Conservation (phyloP, 192 early-diverging fungal genomes). For the Chytriomyces sp. region DNA sequence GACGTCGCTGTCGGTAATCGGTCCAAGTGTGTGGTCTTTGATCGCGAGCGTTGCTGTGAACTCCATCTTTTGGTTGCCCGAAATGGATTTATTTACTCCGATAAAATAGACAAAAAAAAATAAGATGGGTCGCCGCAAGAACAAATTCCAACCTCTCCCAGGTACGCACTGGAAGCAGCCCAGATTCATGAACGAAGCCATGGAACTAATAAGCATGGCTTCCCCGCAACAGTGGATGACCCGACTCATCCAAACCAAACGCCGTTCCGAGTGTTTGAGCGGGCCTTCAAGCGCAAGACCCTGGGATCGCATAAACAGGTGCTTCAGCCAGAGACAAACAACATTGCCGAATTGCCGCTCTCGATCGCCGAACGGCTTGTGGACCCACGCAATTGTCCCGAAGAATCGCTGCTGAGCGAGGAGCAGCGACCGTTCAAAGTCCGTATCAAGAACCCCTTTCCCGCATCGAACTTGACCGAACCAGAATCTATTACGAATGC, state of each 20-base stretch:
- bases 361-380: slow-evolving; percentile 5
- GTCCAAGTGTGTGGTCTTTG: too few relatives aligned
- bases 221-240: too few relatives aligned
- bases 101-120: too few relatives aligned
- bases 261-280: slow-evolving; percentile 53
- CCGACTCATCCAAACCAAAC: slow-evolving; percentile 44
- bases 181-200: too few relatives aligned
- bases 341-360: slow-evolving; percentile 18
- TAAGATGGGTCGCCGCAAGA: too few relatives aligned
- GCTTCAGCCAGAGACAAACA: not conserved
- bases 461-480: not conserved
- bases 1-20: not conserved
- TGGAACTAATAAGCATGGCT: too few relatives aligned
- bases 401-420: not conserved
- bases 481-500: not conserved
- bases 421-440: not conserved
- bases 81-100: too few relatives aligned
- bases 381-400: not conserved
- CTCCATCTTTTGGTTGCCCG: too few relatives aligned
- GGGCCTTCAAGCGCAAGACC: slow-evolving; percentile 49
- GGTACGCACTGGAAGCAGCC: too few relatives aligned
- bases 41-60: too few relatives aligned
- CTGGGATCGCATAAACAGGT: not conserved
- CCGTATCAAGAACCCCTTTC: not conserved
- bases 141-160: too few relatives aligned